Conservation (phyloP, 116 monocot species). For the Cymodocea nodosa region DNA sequence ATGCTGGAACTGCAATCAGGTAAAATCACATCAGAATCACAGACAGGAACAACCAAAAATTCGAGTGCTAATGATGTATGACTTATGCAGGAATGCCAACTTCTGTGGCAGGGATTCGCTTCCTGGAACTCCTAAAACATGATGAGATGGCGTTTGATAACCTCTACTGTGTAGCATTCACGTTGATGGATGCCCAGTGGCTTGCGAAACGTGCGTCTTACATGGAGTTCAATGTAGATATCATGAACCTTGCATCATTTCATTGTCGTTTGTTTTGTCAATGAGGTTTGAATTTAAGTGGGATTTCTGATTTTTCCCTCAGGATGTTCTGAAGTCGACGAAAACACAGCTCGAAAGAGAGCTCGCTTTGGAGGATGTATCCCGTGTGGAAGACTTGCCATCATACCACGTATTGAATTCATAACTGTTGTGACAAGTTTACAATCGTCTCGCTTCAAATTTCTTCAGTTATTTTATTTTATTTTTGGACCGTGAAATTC, state of each 20-base stretch:
- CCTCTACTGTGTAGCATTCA: slow-evolving; percentile 81
- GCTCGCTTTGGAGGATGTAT: slow-evolving; percentile 43
- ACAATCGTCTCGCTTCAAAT: no score
- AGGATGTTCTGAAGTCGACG: slow-evolving; percentile 87
- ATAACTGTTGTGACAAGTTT: neutral
- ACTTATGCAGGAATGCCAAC: slow-evolving; percentile 31
- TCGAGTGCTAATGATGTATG: neutral
- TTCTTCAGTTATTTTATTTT: no score
- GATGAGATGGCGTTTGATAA: slow-evolving; percentile 80
- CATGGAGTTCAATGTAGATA: slow-evolving; percentile 43
- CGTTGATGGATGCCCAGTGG: slow-evolving; percentile 76
- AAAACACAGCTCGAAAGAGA: slow-evolving; percentile 68
- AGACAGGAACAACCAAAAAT: neutral
- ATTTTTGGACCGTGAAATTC: no score
- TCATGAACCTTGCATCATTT: neutral
- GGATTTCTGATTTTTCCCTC: neutral
- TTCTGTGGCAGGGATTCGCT: slow-evolving; percentile 37
- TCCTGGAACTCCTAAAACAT: slow-evolving; percentile 42
- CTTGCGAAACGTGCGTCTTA: slow-evolving; percentile 61
- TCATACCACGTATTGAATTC: slow-evolving; percentile 46
- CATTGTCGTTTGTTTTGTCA: neutral
- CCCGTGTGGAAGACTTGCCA: slow-evolving; percentile 43
- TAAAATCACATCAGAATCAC: slow-evolving; percentile 1
- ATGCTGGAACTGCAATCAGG: slow-evolving; percentile 86
- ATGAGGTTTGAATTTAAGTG: neutral